Evolutionary conservation across 306 rosid genomes (phyloP).

Genomic region (Dryas drummondii): DNA sequence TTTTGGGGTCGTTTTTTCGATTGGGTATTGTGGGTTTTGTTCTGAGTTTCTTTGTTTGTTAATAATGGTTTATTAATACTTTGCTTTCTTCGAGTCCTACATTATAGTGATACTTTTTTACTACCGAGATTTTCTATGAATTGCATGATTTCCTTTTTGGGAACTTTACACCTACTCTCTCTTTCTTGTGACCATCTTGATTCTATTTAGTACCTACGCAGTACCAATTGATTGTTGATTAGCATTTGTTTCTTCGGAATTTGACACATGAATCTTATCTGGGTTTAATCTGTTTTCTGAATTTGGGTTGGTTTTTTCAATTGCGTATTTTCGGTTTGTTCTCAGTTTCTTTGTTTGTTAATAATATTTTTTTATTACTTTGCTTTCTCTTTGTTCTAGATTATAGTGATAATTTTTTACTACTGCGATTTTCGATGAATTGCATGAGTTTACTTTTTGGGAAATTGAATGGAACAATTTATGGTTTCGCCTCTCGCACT

Average conservation of each 20-base stretch:
- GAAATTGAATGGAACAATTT: neutral
- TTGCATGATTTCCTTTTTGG: neutral
- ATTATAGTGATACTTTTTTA: neutral
- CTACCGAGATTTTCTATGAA: neutral
- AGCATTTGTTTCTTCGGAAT: neutral
- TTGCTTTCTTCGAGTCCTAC: neutral
- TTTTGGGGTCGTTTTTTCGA: neutral
- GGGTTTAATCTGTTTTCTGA: conserved; percentile 4
- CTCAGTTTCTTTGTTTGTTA: neutral
- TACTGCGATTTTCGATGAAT: neutral
- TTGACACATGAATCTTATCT: conserved; percentile 15
- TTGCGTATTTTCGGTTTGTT: neutral
- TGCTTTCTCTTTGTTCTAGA: neutral
- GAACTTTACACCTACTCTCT: neutral
- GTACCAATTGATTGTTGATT: neutral
- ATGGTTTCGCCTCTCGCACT: neutral
- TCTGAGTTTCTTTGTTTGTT: neutral
- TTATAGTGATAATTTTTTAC: neutral
- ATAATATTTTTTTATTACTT: neutral
- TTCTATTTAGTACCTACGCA: neutral
- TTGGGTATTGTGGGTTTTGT: neutral
- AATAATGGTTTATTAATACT: neutral
- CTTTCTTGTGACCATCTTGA: neutral
- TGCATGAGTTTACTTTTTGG: neutral
- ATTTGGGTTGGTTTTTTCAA: neutral